Conservation (phyloP, 495 filamentous ascomycete genomes). For the Thozetella sp. region DNA sequence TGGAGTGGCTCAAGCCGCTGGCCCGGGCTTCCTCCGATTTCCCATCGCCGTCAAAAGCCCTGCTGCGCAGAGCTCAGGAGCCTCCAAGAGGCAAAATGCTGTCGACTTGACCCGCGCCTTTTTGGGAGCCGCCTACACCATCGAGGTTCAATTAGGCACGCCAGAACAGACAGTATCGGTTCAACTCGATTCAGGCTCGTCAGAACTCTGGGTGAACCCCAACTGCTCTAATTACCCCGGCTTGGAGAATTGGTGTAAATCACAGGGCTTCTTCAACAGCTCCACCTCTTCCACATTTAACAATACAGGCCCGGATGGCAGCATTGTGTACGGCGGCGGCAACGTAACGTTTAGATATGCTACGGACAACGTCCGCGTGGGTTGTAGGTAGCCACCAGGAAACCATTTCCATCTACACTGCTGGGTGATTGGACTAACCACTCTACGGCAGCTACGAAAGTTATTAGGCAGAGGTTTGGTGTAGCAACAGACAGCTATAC, state of each 20-base stretch:
- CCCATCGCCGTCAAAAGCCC: not conserved
- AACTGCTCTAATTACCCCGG: conserved; percentile 22
- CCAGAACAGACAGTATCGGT: not conserved
- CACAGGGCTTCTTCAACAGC: conserved; percentile 30
- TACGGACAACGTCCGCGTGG: conserved; percentile 36
- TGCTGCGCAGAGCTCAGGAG: not conserved
- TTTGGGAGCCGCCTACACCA: not conserved
- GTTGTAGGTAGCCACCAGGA: conserved; percentile 21
- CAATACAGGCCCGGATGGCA: conserved; percentile 18
- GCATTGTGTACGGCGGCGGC: conserved; percentile 38
- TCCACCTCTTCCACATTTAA: conserved; percentile 26
- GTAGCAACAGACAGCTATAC: conserved; percentile 30
- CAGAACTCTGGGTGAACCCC: conserved; percentile 30
- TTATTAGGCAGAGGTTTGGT: conserved; percentile 41
- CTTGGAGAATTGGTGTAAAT: conserved; percentile 19
- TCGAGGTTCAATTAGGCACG: not conserved
- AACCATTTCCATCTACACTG: not conserved
- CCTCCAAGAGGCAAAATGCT: not conserved
- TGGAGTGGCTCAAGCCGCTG: too few relatives aligned
- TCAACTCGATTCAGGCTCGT: not conserved
- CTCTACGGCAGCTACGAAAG: conserved; percentile 13
- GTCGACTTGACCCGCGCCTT: not conserved
- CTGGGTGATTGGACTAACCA: not conserved
- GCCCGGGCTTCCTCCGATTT: not conserved
- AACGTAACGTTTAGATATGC: conserved; percentile 39